Percentiles rank a stretch among this genome's conserved stretches.
Evolutionary conservation across 2,329 filamentous ascomycete species (phyloP).

Genomic region (Bipolaris zeicola): DNA sequence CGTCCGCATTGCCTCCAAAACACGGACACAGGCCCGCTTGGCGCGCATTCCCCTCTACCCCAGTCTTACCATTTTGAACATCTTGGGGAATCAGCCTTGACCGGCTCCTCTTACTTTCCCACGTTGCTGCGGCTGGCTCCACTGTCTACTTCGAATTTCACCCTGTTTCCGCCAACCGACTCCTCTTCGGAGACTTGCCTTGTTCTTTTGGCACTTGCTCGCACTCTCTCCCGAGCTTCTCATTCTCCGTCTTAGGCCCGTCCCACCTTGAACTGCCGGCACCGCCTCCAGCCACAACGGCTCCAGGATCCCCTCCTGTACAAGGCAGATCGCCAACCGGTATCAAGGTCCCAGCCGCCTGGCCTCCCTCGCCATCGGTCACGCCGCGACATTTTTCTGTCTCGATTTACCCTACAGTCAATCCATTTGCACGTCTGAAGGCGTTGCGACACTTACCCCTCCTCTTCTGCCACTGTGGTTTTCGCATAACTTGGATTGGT

Average conservation of each 20-base stretch:
- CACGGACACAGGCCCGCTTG: conserved; percentile 31
- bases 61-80: conserved; percentile 29
- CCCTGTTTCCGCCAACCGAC: conserved; percentile 32
- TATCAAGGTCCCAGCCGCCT: conserved; percentile 34
- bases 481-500: conserved; percentile 23
- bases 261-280: conserved; percentile 35
- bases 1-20: conserved; percentile 24
- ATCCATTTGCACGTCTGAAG: conserved; percentile 19
- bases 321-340: conserved; percentile 43
- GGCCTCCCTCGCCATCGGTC: conserved; percentile 29
- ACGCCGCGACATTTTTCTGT: conserved; percentile 32
- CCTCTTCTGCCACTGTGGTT: conserved; percentile 19
- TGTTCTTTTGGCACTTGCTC: conserved; percentile 27
- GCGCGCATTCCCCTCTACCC: conserved; percentile 36
- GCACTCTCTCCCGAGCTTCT: conserved; percentile 28
- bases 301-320: conserved; percentile 31
- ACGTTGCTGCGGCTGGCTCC: conserved; percentile 39
- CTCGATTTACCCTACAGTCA: conserved; percentile 20
- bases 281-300: conserved; percentile 42
- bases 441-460: conserved; percentile 21
- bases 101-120: conserved; percentile 38
- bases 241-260: conserved; percentile 32
- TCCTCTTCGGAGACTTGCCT: conserved; percentile 17
- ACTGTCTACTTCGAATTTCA: conserved; percentile 29
- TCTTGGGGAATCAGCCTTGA: conserved; percentile 45